phyloP scores from a whole-genome alignment of 2,329 filamentous ascomycete species.

The Didymella glomerata region DNA sequence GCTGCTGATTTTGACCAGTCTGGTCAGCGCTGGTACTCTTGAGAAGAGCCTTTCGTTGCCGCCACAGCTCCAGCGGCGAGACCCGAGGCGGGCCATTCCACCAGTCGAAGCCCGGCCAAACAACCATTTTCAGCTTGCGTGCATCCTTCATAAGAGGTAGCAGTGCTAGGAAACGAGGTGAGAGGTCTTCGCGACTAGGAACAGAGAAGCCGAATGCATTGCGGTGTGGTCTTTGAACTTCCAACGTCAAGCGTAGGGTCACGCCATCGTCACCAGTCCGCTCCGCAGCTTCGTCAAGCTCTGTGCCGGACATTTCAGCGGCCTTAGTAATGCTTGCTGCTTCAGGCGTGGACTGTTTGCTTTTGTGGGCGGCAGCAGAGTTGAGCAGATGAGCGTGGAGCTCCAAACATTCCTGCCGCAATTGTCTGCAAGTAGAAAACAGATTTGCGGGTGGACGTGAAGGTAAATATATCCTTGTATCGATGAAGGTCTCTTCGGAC shows the following conservation, averaged over 20 bases:
- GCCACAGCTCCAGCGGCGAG: constrained; percentile 16
- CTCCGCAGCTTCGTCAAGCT: constrained; percentile 35
- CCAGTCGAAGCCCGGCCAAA: constrained; percentile 43
- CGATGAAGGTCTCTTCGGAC: constrained; percentile 28
- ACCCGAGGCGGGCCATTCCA: constrained; percentile 18
- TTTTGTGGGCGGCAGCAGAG: not conserved
- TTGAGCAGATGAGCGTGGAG: constrained; percentile 27
- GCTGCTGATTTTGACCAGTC: constrained; percentile 15
- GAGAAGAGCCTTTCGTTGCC: constrained; percentile 15
- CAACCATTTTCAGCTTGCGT: constrained; percentile 32
- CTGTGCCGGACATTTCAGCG: constrained; percentile 23
- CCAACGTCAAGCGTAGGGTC: constrained; percentile 37
- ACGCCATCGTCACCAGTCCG: constrained; percentile 29
- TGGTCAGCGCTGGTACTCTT: constrained; percentile 23
- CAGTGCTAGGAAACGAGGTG: constrained; percentile 40
- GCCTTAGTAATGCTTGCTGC: constrained; percentile 20
- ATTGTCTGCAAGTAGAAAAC: constrained; percentile 37
- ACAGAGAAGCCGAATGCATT: constrained; percentile 31
- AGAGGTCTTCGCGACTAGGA: constrained; percentile 33
- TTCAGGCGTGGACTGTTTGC: not conserved
- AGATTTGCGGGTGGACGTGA: constrained; percentile 30
- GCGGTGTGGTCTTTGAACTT: constrained; percentile 30
- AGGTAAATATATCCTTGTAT: constrained; percentile 42
- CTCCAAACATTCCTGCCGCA: constrained; percentile 38
- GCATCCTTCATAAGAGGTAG: constrained; percentile 31